Evolutionary conservation across 768 basidiomycete genomes (phyloP), one percentile per base, ranked within the genome.

Genomic region (Agaricus sinodeliciosus): DNA sequence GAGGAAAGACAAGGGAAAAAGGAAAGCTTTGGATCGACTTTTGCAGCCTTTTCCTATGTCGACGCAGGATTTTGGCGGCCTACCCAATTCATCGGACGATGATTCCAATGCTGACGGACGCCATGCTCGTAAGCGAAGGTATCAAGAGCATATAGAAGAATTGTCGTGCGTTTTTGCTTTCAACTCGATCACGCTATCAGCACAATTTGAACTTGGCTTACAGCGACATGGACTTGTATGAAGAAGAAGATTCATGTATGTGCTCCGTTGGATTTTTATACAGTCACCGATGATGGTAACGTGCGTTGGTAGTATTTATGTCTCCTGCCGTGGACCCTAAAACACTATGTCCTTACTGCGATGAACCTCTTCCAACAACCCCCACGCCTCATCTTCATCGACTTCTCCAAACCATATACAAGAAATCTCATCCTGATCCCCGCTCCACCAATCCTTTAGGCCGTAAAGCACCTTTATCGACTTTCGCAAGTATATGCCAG

Each of bases 261-360:
- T 55, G 27, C 55, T 37, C 27, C 18, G 45, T 36, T 25, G 22
- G 31, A 26, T 19, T 19, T 19, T n/a, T 31, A 8, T 31, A 31
- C 7, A 11, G 31, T 31, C 11, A 49, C 18, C 34, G 18, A 16
- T 31, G 25, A 28, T 13, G 54, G 26, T 54, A 49, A 46, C 54
- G 42, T 22, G 34, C 12, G 39, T 16, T 25, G 26, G 19, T 55
- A 86, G 82, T 84, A 41, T 76, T 79, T 9, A 64, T 80, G 25
- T 72, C 75, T 34, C 69, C 76, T 2, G 58, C 64, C 16, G 68
- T 73, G 5, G 88, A 92, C 58, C 88, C 88, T 9, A 73, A 71
- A 5, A 82, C 73, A 1, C 67, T 91, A 2, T 93, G 90, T 61
- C 89, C 90, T 0, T 93, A 85, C 64, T 93, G 90, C 57, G 90